Evolutionary conservation across 108 stramenopile genomes (phyloP), one percentile per base, ranked within the genome.

Genomic region (Mediolabrus comicus): DNA sequence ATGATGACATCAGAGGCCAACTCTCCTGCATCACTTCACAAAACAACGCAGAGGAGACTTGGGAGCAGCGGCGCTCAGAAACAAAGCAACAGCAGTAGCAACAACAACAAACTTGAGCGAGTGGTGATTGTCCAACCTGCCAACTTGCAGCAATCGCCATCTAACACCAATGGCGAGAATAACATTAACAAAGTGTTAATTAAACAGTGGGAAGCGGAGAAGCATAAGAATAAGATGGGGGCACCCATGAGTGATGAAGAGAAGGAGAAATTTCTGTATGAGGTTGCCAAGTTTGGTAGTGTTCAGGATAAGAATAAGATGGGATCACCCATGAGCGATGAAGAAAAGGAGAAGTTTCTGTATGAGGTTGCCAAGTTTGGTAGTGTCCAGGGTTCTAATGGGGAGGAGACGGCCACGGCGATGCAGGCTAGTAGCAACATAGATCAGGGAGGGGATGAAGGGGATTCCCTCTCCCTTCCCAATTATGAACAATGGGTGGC

Each of bases 291-390:
- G 46, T 49, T 49, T 49, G 5, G 46, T 49, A 6, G 1, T 2
- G 22, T 22, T 49, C 22, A 24, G 7, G 19, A 49, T 0, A 17
- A 49, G 22, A 49, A 49, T 17, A 22, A 49, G 46, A 22, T n/a
- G 2, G 46, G 8, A 9, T 9, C 46, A 3, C 22, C 46, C 3
- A 22, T 49, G 22, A 49, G 46, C 46, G 46, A 49, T 49, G 46
- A 14, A 49, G 46, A 49, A 8, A 49, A 7, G 22, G 46, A 17
- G 14, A 49, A 49, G 9, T 49, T 49, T 7, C 46, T 49, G 19
- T 49, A 24, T 49, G 46, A 49, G 46, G 46, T 49, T 49, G 46
- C 46, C 22, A 49, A 49, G 46, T 49, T 49, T 49, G 5, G 46
- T 49, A 6, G 1, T 2, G 22, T 22, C 22, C 22, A 49, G 46